phyloP scores from a whole-genome alignment of 2,329 filamentous ascomycete genomes.

The Blastomyces silverae region DNA sequence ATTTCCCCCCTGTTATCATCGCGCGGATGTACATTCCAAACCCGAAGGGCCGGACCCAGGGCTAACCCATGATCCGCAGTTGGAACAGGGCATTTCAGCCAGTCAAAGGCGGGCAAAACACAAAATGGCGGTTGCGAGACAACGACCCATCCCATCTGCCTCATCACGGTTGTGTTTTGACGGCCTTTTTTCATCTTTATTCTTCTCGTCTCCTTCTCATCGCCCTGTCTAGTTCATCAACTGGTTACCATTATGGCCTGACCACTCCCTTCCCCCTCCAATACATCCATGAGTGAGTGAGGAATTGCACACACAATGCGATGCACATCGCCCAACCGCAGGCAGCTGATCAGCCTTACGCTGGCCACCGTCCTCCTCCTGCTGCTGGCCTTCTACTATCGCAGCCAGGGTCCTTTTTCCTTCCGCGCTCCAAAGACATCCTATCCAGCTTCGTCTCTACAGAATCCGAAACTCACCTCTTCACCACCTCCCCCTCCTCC shows the following conservation, averaged over 20 bases:
- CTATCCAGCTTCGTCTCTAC: neutral
- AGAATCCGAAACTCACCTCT: neutral
- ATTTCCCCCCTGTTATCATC: too few relatives aligned
- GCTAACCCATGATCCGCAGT: too few relatives aligned
- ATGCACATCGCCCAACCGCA: neutral
- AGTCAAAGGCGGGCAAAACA: too few relatives aligned
- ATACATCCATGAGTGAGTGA: neutral
- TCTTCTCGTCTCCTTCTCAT: neutral
- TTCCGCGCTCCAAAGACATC: neutral
- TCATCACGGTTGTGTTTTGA: too few relatives aligned
- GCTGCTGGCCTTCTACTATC: constrained; percentile 4
- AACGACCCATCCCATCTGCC: too few relatives aligned
- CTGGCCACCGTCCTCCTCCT: neutral
- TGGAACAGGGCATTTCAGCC: too few relatives aligned
- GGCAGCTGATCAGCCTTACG: neutral
- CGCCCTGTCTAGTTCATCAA: neutral
- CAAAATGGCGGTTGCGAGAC: too few relatives aligned
- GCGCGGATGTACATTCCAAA: too few relatives aligned
- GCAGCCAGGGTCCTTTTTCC: neutral
- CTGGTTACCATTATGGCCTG: neutral
- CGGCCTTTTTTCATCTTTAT: too few relatives aligned
- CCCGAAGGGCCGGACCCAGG: too few relatives aligned
- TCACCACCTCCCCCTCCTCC: neutral
- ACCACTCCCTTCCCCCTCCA: neutral
- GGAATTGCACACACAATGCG: neutral